Percentiles rank a stretch among this genome's conserved stretches.
These are phyloP conservation scores for Gloeostereum incarnatum DNA, from an alignment of 768 basidiomycete species.

Conservation along the genomic window DNA sequence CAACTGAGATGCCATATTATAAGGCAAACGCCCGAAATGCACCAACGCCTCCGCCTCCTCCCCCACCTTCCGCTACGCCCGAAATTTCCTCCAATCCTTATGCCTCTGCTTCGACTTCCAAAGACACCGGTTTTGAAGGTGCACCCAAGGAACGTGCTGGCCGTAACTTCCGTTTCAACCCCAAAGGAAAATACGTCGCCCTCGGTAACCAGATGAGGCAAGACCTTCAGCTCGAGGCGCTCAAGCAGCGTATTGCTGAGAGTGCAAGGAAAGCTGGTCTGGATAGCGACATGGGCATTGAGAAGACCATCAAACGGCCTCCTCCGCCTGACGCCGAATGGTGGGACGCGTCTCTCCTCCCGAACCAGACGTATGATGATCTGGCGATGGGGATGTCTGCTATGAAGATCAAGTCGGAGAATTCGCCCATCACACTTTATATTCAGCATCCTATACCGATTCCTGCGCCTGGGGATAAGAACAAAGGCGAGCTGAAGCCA, in stretches of 20 bases:
- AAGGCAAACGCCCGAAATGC: conserved; percentile 73
- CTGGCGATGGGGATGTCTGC: conserved; percentile 43
- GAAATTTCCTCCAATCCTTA: conserved; percentile 68
- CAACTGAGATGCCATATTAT: conserved; percentile 3
- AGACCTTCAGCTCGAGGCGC: conserved; percentile 75
- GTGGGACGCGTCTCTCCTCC: conserved; percentile 91
- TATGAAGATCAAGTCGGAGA: conserved; percentile 53
- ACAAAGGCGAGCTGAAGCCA: conserved; percentile 67
- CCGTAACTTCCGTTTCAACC: conserved; percentile 76
- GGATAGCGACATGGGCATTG: conserved; percentile 87
- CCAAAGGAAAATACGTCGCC: conserved; percentile 86
- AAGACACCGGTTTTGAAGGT: conserved; percentile 63
- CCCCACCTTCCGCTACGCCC: conserved; percentile 26
- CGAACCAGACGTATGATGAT: conserved; percentile 74
- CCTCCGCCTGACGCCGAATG: conserved; percentile 90
- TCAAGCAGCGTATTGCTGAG: conserved; percentile 91
- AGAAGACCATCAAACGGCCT: conserved; percentile 82
- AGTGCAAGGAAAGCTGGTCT: conserved; percentile 89
- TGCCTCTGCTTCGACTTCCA: conserved; percentile 38
- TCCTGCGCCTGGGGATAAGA: conserved; percentile 83
- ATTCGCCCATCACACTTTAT: conserved; percentile 81
- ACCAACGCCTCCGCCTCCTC: conserved; percentile 49
- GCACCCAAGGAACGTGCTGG: conserved; percentile 64
- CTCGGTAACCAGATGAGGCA: conserved; percentile 63
- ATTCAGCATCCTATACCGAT: conserved; percentile 98